Evolutionary conservation across 2,329 filamentous ascomycete species (phyloP), one percentile per base, ranked within the genome.

Genomic region (Chalaropsis ovoidea): DNA sequence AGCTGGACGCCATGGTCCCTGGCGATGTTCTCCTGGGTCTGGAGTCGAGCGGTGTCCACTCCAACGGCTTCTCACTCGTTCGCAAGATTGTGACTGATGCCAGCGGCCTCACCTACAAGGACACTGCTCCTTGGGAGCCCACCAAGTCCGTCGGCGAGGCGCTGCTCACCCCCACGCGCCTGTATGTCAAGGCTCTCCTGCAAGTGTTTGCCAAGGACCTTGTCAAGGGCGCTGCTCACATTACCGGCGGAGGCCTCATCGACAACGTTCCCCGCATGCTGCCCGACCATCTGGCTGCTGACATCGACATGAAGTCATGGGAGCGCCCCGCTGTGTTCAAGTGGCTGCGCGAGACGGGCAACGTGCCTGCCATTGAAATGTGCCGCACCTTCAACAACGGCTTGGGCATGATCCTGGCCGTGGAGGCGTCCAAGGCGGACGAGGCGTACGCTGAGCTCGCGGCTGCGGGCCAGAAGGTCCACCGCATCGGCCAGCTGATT

Each of bases 211-310:
- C 82, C 61, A 79, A 81, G 69, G 77, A 80, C 10, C 78, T 90
- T 49, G 80, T 97, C 75, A 95, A 96, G 78, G 94, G 94, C 64
- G 88, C 97, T 75, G 89, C 94, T 11, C 94, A 99, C 77, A 97
- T 99, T 77, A 99, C 94, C 0, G 94, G 94, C 62, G 94, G 94
- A 68, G 94, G 94, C 11, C 82, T 99, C 22, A 80, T 87, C 19
- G 94, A 99, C 77, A 99, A 99, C 75, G 87, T 99, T 31, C 94
- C 94, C 39, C 86, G 94, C 69, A 95, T 95, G 88, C 81, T 99
- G 19, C 94, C 94, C 1, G 75, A 81, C 42, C 79, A 86, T 58
- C 83, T 99, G 5, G 83, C 88, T 1, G 93, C 91, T 1, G 84
- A 90, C 73, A 85, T 99, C 65, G 88, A 96, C 71, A 88, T 88